Base-by-base conservation (phyloP, 1,284 basidiomycete species). In the Pterulicium gracile region DNA sequence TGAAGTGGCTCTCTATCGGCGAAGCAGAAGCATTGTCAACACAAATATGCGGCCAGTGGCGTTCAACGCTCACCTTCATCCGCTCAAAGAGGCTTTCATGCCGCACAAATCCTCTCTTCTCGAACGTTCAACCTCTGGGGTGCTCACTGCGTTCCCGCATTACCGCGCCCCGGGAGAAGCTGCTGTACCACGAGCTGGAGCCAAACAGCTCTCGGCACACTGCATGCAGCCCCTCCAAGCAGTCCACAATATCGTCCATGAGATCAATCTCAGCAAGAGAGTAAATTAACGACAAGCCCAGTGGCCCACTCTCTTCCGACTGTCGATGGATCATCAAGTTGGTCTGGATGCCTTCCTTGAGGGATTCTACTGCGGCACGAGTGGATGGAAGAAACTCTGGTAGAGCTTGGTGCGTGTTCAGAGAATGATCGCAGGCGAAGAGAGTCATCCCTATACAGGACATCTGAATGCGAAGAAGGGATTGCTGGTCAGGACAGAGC, bases 401-500 rank as follows among this genome's bases (percentile, higher is more conserved):
- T 12, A 43, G 42, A 13, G 42, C 10, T 23, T 24, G 42, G 14
- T 24, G 18, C 5, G 19, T 13, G 19, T n/a, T 24, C 10, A 43
- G 14, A 10, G 42, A 5, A n/a, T 43, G 42, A 7, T 43, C 42
- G 42, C 42, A 43, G 10, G 42, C 42, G 22, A 43, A 43, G 18
- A 43, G 23, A 24, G 42, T 43, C 18, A 43, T 21, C 12, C 42
- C 10, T 13, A 43, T 17, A 19, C 42, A 19, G 18, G 39, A 41
- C n/a, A 41, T 41, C 7, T 17, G 2, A 27, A 24, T 3, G 32
- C 13, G 18, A 18, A 14, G 10, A 19, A n/a, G n/a, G 10, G 24
- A 10, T n/a, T 18, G n/a, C 12, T 34, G 17, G 17, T 13, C 32
- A 43, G 22, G 55, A 62, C 46, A 41, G 27, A n/a, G 7, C 27